A percentile compares a stretch with the other conserved stretches of the same genome.
phyloP scores from a whole-genome alignment of 2,329 filamentous ascomycete genomes.

The Ophiostoma pallidulum region DNA sequence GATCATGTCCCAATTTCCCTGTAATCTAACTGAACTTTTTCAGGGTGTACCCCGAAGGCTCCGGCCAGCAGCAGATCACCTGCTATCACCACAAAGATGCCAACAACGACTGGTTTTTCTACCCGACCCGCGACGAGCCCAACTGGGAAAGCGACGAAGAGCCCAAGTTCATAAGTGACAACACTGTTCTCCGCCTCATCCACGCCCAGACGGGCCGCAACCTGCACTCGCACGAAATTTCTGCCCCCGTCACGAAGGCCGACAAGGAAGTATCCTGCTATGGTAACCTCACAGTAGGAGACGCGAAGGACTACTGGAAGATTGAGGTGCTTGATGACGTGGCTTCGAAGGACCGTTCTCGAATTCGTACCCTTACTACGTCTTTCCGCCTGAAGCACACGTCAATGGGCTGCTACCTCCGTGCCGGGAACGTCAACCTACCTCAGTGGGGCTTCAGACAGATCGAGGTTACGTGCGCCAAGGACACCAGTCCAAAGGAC shows the following conservation, averaged over 20 bases:
- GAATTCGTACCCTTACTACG: conserved; percentile 83
- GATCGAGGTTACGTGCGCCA: conserved; percentile 92
- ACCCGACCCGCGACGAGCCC: conserved; percentile 72
- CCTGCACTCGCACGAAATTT: conserved; percentile 84
- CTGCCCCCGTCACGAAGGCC: conserved; percentile 79
- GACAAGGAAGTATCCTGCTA: conserved; percentile 94
- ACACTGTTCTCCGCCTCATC: conserved; percentile 72
- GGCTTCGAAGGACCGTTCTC: conserved; percentile 74
- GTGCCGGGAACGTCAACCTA: conserved; percentile 89
- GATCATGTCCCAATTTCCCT: no score
- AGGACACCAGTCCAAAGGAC: conserved; percentile 84
- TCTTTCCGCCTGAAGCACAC: conserved; percentile 81
- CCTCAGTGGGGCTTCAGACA: conserved; percentile 99
- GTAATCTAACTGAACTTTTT: no score
- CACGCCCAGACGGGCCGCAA: conserved; percentile 95
- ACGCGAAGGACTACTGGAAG: conserved; percentile 96
- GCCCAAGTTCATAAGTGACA: conserved; percentile 68
- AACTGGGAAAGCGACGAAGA: conserved; percentile 64
- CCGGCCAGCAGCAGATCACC: conserved; percentile 88
- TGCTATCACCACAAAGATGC: conserved; percentile 99
- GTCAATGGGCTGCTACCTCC: conserved; percentile 80
- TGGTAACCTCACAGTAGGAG: conserved; percentile 88
- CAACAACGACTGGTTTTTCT: conserved; percentile 99
- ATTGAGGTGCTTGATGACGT: conserved; percentile 88
- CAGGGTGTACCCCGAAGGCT: conserved; percentile 81